Conservation (phyloP, 2,329 filamentous ascomycete species). For the Botryotinia globosa region DNA sequence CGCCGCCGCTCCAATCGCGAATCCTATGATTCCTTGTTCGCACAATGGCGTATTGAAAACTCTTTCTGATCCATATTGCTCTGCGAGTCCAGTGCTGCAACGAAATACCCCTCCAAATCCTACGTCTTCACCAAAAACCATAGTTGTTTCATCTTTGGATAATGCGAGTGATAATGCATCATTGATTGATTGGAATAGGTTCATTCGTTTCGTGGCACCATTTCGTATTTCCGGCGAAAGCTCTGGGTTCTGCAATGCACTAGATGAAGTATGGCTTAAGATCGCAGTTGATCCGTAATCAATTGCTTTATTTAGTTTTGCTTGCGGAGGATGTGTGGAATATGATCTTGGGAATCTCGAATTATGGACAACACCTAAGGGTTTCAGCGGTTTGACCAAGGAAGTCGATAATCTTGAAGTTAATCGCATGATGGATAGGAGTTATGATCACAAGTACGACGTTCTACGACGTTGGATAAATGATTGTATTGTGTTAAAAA, state of each 20-base stretch:
- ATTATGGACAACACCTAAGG: background rate
- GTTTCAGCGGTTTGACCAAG: background rate
- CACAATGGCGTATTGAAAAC: conserved; percentile 96
- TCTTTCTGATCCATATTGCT: conserved; percentile 80
- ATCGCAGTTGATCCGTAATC: conserved; percentile 83
- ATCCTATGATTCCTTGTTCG: conserved; percentile 92
- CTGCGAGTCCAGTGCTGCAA: conserved; percentile 85
- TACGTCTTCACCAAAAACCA: conserved; percentile 95
- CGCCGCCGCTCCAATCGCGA: conserved; percentile 84
- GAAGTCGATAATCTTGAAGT: background rate
- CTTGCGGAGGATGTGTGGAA: conserved; percentile 49
- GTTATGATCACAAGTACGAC: conserved; percentile 6
- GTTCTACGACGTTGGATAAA: conserved; percentile 10
- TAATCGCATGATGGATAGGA: conserved; percentile 12
- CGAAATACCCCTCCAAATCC: conserved; percentile 96
- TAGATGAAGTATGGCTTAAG: conserved; percentile 74
- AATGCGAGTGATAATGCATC: conserved; percentile 81
- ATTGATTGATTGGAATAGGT: conserved; percentile 92
- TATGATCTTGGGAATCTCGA: conserved; percentile 25
- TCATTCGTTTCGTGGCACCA: conserved; percentile 78
- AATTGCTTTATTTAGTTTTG: conserved; percentile 76
- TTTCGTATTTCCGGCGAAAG: conserved; percentile 64
- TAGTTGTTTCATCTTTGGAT: conserved; percentile 76
- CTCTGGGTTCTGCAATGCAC: conserved; percentile 68
- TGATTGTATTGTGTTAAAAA: background rate